Evolutionary conservation across 345 rosid species (phyloP).

Genomic region (Melaleuca quinquenervia): DNA sequence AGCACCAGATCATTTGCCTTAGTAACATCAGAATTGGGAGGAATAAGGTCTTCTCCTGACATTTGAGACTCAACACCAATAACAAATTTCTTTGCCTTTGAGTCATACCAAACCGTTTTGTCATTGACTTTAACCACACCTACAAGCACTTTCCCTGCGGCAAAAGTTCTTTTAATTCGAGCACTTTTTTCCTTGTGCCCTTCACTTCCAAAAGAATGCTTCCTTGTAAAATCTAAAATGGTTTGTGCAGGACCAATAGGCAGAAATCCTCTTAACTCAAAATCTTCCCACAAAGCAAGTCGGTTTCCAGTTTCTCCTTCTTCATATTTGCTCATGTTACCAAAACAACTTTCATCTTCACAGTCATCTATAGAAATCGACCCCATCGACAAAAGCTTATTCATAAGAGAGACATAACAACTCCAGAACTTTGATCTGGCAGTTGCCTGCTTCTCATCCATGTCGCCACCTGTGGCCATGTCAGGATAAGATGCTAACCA

Average conservation of each 20-base stretch:
- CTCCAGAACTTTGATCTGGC: slow-evolving; percentile 65
- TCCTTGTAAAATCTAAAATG: slow-evolving; percentile 81
- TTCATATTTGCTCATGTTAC: slow-evolving; percentile 78
- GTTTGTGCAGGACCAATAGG: slow-evolving; percentile 83
- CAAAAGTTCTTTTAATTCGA: slow-evolving; percentile 67
- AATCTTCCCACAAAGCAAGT: slow-evolving; percentile 90
- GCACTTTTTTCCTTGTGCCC: slow-evolving; percentile 56
- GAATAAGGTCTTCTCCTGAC: slow-evolving; percentile 20
- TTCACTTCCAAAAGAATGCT: slow-evolving; percentile 46
- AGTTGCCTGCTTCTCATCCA: slow-evolving; percentile 55
- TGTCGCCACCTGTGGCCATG: slow-evolving; percentile 47
- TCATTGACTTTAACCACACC: slow-evolving; percentile 51
- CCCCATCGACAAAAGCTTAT: slow-evolving; percentile 46
- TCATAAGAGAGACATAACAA: slow-evolving; percentile 50
- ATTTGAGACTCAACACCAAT: slow-evolving; percentile 46
- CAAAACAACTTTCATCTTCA: slow-evolving; percentile 79
- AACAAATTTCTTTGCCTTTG: slow-evolving; percentile 59
- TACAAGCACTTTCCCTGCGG: slow-evolving; percentile 75
- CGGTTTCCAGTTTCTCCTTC: slow-evolving; percentile 87
- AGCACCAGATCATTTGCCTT: slow-evolving; percentile 16
- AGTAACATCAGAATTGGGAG: slow-evolving; percentile 12
- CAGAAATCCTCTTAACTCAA: slow-evolving; percentile 81
- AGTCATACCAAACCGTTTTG: slow-evolving; percentile 49
- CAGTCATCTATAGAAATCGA: slow-evolving; percentile 42
- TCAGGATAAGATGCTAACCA: slow-evolving; percentile 94